phyloP scores from a whole-genome alignment of 2,329 filamentous ascomycete species.

The Fusarium sublunatum region DNA sequence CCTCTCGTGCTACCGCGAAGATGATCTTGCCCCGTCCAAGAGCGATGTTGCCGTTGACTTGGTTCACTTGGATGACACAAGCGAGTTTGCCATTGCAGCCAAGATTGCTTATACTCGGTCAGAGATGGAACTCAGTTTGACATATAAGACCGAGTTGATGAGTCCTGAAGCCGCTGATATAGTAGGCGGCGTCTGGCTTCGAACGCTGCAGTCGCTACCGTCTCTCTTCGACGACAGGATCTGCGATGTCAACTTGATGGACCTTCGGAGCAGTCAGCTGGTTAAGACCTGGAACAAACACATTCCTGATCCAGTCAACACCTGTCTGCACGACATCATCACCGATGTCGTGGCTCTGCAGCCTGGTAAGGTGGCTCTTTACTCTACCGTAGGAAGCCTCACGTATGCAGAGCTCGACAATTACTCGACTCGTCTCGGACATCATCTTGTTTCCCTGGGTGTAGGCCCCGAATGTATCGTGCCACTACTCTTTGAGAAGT shows the following conservation, averaged over 20 bases:
- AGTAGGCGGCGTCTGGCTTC: constrained; percentile 5
- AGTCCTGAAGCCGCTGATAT: constrained; percentile 3
- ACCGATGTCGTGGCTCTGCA: neutral
- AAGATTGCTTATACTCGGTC: constrained; percentile 9
- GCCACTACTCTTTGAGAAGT: constrained; percentile 47
- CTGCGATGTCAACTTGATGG: constrained; percentile 7
- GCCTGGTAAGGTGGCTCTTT: constrained; percentile 3
- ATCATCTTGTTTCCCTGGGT: neutral
- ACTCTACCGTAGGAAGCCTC: constrained; percentile 1
- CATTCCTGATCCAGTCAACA: constrained; percentile 2
- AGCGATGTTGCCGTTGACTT: constrained; percentile 4
- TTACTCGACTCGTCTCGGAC: neutral
- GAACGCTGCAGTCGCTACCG: constrained; percentile 8
- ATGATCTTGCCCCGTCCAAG: neutral
- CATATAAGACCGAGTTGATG: constrained; percentile 2
- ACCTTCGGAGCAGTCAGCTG: neutral
- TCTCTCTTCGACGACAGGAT: constrained; percentile 6
- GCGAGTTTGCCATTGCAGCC: constrained; percentile 9
- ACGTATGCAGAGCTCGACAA: constrained; percentile 12
- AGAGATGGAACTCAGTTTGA: constrained; percentile 6
- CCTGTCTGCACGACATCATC: constrained; percentile 4
- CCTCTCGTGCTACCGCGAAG: constrained; percentile 8
- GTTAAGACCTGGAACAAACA: constrained; percentile 9
- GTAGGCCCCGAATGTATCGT: constrained; percentile 34
- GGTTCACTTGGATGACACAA: constrained; percentile 13